Evolutionary conservation across 2,329 filamentous ascomycete species (phyloP).

Genomic region (Pseudogymnoascus sp.): DNA sequence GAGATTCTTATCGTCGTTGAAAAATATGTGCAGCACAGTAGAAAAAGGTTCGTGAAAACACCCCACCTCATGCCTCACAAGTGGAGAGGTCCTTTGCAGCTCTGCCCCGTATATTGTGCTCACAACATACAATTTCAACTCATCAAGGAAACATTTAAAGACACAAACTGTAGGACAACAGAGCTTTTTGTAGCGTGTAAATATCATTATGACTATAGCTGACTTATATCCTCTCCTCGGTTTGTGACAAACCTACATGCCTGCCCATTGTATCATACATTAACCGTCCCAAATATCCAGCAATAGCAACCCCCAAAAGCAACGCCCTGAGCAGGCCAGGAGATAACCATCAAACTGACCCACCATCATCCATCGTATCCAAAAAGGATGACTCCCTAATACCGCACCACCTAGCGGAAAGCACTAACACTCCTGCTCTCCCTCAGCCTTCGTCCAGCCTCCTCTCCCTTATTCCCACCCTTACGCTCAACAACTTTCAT

Average conservation of each 20-base stretch:
- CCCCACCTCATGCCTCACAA: neutral
- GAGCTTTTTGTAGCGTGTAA: neutral
- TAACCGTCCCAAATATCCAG: conserved; percentile 1
- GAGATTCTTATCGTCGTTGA: neutral
- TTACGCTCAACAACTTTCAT: conserved; percentile 46
- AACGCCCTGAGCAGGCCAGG: neutral
- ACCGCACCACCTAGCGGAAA: conserved; percentile 19
- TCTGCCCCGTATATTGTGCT: neutral
- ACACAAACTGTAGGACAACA: neutral
- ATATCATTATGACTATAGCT: conserved; percentile 5
- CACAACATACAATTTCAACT: neutral
- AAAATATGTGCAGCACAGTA: neutral
- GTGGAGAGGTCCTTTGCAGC: neutral
- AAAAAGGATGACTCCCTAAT: neutral
- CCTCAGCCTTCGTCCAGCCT: conserved; percentile 17
- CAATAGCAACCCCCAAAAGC: neutral
- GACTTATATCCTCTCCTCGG: neutral
- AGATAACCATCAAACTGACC: conserved; percentile 4
- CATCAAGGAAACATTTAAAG: neutral
- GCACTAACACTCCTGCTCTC: conserved; percentile 26
- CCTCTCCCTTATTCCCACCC: conserved; percentile 20
- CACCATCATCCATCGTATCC: neutral
- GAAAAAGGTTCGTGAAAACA: neutral
- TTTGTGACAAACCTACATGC: conserved; percentile 2
- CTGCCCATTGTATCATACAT: neutral